Conservation (phyloP, 1,139 yeast species). For the Suhomyces panamericanus region DNA sequence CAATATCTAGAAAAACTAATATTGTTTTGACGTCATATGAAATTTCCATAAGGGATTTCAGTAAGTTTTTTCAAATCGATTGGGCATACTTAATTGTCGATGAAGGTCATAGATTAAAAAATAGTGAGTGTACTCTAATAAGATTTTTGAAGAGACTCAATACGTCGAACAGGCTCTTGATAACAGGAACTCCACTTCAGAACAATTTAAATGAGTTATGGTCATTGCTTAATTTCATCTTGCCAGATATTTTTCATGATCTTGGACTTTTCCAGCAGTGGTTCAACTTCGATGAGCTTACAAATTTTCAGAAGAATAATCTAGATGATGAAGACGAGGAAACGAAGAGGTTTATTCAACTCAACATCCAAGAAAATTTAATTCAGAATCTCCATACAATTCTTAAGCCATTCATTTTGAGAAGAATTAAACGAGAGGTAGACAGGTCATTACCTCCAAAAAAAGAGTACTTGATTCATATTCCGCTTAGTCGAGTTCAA, state of each 20-base stretch:
- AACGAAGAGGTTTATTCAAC: constrained; percentile 48
- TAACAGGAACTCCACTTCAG: constrained; percentile 94
- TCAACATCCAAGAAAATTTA: constrained; percentile 64
- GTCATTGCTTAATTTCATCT: constrained; percentile 83
- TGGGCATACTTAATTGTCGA: constrained; percentile 94
- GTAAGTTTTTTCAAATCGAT: constrained; percentile 46
- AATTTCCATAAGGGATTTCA: constrained; percentile 66
- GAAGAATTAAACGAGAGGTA: constrained; percentile 79
- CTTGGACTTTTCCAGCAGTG: constrained; percentile 86
- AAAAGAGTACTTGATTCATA: constrained; percentile 80
- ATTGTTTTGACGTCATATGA: constrained; percentile 84
- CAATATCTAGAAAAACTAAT: constrained; percentile 19
- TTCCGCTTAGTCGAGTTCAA: constrained; percentile 66
- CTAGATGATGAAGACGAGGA: constrained; percentile 29
- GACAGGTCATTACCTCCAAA: constrained; percentile 73
- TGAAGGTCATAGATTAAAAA: constrained; percentile 91
- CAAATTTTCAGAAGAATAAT: constrained; percentile 33
- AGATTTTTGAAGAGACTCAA: constrained; percentile 65
- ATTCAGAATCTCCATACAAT: constrained; percentile 82
- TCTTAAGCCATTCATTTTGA: constrained; percentile 78
- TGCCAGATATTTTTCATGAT: constrained; percentile 92
- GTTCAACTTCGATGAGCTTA: constrained; percentile 76
- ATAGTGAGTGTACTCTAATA: constrained; percentile 73
- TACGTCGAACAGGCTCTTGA: constrained; percentile 66
- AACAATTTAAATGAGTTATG: constrained; percentile 86